Percentiles rank a stretch among this genome's conserved stretches.
Evolutionary conservation across 805 yeast genomes (phyloP).

Genomic region (Danielia oregonensis): DNA sequence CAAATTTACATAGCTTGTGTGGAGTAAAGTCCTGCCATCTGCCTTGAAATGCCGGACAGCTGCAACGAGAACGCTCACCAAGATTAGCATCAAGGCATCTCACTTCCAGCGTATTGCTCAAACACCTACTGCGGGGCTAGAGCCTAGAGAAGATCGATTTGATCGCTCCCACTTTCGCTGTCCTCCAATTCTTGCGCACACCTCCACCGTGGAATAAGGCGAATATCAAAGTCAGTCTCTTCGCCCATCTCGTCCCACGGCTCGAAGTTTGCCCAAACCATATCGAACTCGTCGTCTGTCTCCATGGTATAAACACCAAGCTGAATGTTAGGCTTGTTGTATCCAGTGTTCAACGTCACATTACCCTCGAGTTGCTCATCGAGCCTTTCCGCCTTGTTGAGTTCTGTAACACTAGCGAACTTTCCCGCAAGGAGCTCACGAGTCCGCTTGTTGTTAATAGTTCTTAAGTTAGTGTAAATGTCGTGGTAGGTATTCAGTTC

Average conservation of each 20-base stretch:
- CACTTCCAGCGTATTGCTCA: too few relatives aligned
- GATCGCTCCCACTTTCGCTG: too few relatives aligned
- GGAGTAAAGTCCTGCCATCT: too few relatives aligned
- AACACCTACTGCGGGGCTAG: too few relatives aligned
- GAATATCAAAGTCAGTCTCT: slow-evolving; percentile 37
- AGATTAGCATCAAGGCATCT: too few relatives aligned
- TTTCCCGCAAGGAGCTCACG: slow-evolving; percentile 21
- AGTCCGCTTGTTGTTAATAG: slow-evolving; percentile 20
- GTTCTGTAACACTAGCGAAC: slow-evolving; percentile 30
- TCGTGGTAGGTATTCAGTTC: slow-evolving; percentile 18
- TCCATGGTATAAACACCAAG: slow-evolving; percentile 35
- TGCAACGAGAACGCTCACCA: too few relatives aligned
- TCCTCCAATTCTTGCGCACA: not conserved
- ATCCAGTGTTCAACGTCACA: slow-evolving; percentile 23
- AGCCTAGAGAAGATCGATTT: too few relatives aligned
- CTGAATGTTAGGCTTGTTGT: slow-evolving; percentile 33
- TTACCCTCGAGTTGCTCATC: slow-evolving; percentile 33
- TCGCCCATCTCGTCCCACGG: slow-evolving; percentile 43
- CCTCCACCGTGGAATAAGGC: slow-evolving; percentile 31
- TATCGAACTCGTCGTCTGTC: slow-evolving; percentile 40
- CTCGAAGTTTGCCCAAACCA: slow-evolving; percentile 41
- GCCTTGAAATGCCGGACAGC: too few relatives aligned
- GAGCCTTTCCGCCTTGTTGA: slow-evolving; percentile 34
- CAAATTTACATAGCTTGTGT: too few relatives aligned
- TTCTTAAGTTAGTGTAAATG: slow-evolving; percentile 24